Evolutionary conservation across 2,329 filamentous ascomycete genomes (phyloP), one percentile per base, ranked within the genome.

Genomic region (Tympanopsis confertula): DNA sequence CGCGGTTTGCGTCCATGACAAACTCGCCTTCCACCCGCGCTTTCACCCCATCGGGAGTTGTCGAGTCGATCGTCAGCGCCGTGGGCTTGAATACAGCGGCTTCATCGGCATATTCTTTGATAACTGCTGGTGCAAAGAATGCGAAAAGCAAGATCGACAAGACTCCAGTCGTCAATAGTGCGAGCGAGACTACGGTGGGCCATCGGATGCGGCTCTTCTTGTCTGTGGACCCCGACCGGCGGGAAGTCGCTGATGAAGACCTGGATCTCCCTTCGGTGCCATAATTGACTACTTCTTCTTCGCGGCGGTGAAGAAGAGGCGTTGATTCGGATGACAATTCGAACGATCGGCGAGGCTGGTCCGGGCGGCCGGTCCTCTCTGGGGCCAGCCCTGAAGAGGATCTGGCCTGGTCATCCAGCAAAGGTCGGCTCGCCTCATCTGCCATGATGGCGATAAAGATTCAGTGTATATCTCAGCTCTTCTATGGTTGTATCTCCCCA

Each of bases 61-160:
- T 82, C 2, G 82, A 86, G 50, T 91, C 83, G 42, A 98, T 78
- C 2, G 87, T 86, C 15, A 98, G 61, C 46, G 80, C 83, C 4
- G 82, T 87, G 2, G 91, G 86, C 52, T 88, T 77, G 46, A 98
- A 74, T 14, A 89, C 77, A 18, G 81, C 70, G 3, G 88, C 86
- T 56, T 88, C 70, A 58, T 89, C 82, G 36, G 83, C 85, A 58
- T 98, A 98, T 53, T 86, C 74, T 58, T 94, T 78, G 10, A 94
- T 75, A 5, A 81, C 75, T 13, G 82, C 78, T 2, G 89, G 88
- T 0, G 82, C 74, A 38, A 94, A 72, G 60, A 94, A 94, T 13
- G 79, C 86, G 39, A 89, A 63, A 13, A 82, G 59, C 41, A 95
- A 78, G 47, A 94, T 86, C 19, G 69, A 55, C 17, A 89, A 49